Conservation (phyloP, 2,329 filamentous ascomycete genomes). For the Sarocladiaceae sp. region DNA sequence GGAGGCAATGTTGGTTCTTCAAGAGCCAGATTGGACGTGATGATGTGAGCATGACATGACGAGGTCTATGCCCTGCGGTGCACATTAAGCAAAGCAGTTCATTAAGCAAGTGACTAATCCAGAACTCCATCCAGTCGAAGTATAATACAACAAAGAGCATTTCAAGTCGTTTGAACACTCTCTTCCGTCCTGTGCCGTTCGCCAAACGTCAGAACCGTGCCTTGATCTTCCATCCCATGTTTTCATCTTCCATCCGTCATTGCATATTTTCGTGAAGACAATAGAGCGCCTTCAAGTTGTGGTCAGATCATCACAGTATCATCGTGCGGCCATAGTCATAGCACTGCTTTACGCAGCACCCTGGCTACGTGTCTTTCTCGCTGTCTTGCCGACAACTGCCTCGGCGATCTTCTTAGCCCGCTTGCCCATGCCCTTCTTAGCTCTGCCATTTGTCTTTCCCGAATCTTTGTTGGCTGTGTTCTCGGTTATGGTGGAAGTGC, state of each 20-base stretch:
- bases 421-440: slow-evolving; percentile 21
- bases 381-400: slow-evolving; percentile 29
- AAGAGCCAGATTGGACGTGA: too few relatives aligned
- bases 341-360: slow-evolving; percentile 26
- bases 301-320: background rate
- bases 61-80: too few relatives aligned
- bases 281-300: background rate
- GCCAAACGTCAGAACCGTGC: too few relatives aligned
- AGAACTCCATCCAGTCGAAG: slow-evolving; percentile 1
- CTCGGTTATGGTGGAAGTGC: slow-evolving; percentile 7
- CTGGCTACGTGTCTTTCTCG: slow-evolving; percentile 39
- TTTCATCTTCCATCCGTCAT: too few relatives aligned
- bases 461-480: background rate
- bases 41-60: too few relatives aligned
- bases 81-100: background rate
- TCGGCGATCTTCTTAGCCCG: slow-evolving; percentile 34
- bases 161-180: background rate
- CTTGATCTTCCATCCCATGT: background rate
- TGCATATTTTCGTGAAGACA: background rate
- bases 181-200: background rate
- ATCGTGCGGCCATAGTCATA: too few relatives aligned
- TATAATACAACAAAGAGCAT: background rate
- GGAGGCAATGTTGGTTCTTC: too few relatives aligned
- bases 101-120: background rate
- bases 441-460: background rate